A percentile compares a stretch with the other conserved stretches of the same genome.
These are phyloP conservation scores for Phytophthora pluvialis DNA, from an alignment of 352 stramenopile genomes.

Conservation along the genomic window DNA sequence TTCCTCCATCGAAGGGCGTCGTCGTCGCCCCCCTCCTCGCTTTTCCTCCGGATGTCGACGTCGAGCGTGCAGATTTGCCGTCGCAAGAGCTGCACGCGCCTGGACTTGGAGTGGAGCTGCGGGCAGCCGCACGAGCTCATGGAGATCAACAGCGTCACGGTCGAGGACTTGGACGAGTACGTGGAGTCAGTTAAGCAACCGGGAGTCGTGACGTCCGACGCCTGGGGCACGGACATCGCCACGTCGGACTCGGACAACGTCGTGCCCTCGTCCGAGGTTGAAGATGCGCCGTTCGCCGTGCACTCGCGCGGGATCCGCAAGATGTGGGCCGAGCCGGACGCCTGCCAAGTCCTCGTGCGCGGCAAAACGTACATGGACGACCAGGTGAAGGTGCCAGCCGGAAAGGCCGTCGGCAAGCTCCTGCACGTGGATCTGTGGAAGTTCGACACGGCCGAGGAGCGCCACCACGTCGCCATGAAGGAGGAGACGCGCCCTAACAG, in stretches of 20 bases:
- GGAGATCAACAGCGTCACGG: slow-evolving; percentile 36
- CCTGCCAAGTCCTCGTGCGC: slow-evolving; percentile 57
- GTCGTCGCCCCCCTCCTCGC: background rate
- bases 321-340: slow-evolving; percentile 71
- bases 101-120: slow-evolving; percentile 44
- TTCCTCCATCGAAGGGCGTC: background rate
- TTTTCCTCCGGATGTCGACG: slow-evolving; percentile 21
- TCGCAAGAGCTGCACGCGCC: slow-evolving; percentile 38
- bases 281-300: slow-evolving; percentile 43
- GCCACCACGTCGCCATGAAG: slow-evolving; percentile 63
- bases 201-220: slow-evolving; percentile 25
- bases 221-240: slow-evolving; percentile 18
- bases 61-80: slow-evolving; percentile 30
- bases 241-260: slow-evolving; percentile 18
- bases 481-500: slow-evolving; percentile 52
- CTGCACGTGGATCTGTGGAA: slow-evolving; percentile 76
- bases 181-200: slow-evolving; percentile 20
- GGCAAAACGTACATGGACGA: slow-evolving; percentile 64
- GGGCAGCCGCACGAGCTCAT: slow-evolving; percentile 33
- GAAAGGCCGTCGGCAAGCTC: slow-evolving; percentile 53
- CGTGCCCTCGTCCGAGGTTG: slow-evolving; percentile 27
- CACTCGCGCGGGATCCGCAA: slow-evolving; percentile 46
- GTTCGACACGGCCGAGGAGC: slow-evolving; percentile 43
- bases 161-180: slow-evolving; percentile 45
- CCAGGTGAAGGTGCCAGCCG: slow-evolving; percentile 55